phyloP scores from a whole-genome alignment of 352 stramenopile species.

The Pythium apleroticum region DNA sequence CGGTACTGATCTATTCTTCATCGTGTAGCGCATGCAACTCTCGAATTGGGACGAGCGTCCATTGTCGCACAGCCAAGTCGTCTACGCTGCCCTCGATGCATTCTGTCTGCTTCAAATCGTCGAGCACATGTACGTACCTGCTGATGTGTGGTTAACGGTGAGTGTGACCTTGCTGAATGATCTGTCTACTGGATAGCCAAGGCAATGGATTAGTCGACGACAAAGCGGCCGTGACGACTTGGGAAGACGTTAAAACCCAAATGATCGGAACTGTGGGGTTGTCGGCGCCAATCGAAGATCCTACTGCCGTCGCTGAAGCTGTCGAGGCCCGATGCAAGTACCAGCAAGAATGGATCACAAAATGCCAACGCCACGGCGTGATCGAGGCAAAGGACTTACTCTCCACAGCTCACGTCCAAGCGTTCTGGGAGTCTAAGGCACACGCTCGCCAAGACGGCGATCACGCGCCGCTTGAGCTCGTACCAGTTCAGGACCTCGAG shows the following conservation, averaged over 20 bases:
- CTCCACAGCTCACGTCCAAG: slow-evolving; percentile 31
- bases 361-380: background rate
- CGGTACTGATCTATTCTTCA: background rate
- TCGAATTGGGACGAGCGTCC: slow-evolving; percentile 69
- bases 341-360: slow-evolving; percentile 30
- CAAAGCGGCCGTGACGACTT: slow-evolving; percentile 25
- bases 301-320: slow-evolving; percentile 22
- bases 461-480: slow-evolving; percentile 28
- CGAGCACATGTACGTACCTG: slow-evolving; percentile 40
- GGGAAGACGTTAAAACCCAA: slow-evolving; percentile 23
- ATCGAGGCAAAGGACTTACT: slow-evolving; percentile 27
- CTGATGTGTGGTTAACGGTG: no score
- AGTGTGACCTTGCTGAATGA: no score
- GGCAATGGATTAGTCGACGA: slow-evolving; percentile 14
- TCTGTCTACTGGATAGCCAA: slow-evolving; percentile 14
- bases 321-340: slow-evolving; percentile 38
- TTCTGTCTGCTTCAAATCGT: slow-evolving; percentile 58
- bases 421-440: slow-evolving; percentile 31
- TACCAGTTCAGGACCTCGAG: slow-evolving; percentile 37
- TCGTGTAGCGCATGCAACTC: slow-evolving; percentile 57
- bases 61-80: slow-evolving; percentile 43
- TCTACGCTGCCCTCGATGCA: slow-evolving; percentile 68
- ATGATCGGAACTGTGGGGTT: slow-evolving; percentile 32
- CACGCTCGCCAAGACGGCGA: background rate
- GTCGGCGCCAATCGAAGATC: slow-evolving; percentile 28